Evolutionary conservation across 1,284 basidiomycete species (phyloP), one percentile per base, ranked within the genome.

Genomic region (Cryptococcus maquisensis): DNA sequence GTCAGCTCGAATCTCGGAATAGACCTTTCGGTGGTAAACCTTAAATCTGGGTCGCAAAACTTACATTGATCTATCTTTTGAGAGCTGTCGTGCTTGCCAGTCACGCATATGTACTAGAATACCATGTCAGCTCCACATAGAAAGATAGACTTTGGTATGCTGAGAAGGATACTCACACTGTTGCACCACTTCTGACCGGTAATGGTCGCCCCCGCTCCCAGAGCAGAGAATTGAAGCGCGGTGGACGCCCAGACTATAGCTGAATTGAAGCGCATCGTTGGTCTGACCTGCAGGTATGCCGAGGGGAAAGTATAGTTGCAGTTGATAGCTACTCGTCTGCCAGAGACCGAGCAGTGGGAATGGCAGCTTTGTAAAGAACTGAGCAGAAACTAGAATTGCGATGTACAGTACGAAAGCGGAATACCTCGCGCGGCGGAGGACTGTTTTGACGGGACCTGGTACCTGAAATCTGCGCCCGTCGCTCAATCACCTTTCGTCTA

Each of bases 1-100:
- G 28, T 32, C 5, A 32, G 28, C 28, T 32, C 28, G 7, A 32
- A 10, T 6, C 28, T 32, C 28, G 13, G 9, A 12, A 28, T 8
- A 35, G 21, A 26, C 10, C 28, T 32, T 32, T 6, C 28, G 28
- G 28, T 32, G 28, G 6, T 32, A 2, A 32, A 32, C 28, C 28
- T 32, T 32, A 32, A n/a, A 44, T 24, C 38, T 15, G 20, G 20
- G 18, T 36, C 15, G 9, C 32, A 49, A 8, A 18, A 57, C 66
- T 56, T 50, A 66, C 66, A 68, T 16, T 62, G 63, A 51, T 68
- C 65, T 15, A 54, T 45, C 3, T 60, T 63, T 15, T 52, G 51
- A 9, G 45, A 35, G 41, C 44, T 53, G 47, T 68, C 65, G 45
- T 65, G 61, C 37, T 51, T 32, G 12, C 60, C 66, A 9, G 60